Base-by-base conservation (phyloP, 164 flowering plant species). In the Aristolochia contorta region DNA sequence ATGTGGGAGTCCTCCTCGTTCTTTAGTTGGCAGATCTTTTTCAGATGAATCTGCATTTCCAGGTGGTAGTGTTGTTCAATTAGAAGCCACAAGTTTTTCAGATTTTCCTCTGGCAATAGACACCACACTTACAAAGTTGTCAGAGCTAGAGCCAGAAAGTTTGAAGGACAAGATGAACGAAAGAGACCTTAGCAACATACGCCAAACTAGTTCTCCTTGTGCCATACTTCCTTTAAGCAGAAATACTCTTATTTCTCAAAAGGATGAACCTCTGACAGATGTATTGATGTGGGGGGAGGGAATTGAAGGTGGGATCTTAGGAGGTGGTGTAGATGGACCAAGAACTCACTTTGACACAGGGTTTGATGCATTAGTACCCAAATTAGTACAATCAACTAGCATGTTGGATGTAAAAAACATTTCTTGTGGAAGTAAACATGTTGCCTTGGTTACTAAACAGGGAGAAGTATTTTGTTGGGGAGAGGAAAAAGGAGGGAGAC, bases 381-480 rank as follows among this genome's bases (percentile, higher is more conserved):
- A 76, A 59, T 56, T 80, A 25, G 65, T 83, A 12, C 86, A 83
- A 58, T 78, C 91, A 9, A 67, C 82, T 5, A 58, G 53, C 49
- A 71, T 75, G 71, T 62, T 85, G 25, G 87, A 85, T 66, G 77
- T 79, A 16, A 60, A 56, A 37, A 74, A 57, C 19, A 71, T 85
- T 65, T 71, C 91, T 46, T 69, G 81, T 37, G 86, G 84, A 51
- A 74, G 69, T 51, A 77, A 76, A 45, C 89, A 86, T 65, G 84
- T 86, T 21, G 85, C 83, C n/a, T 56, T 86, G 43, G 79, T 82
- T 30, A 86, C 93, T 16, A 79, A 69, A 69, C 80, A 73, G 41
- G 93, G 89, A 43, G 89, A 84, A 65, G 78, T 80, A 33, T 84
- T 82, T 49, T 78, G 85, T 57, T 86, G 93, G 93, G 93, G 93